Percentiles rank a stretch among this genome's conserved stretches.
These are phyloP conservation scores for Mimosa bimucronata DNA, from an alignment of 306 rosid species.

Conservation along the genomic window DNA sequence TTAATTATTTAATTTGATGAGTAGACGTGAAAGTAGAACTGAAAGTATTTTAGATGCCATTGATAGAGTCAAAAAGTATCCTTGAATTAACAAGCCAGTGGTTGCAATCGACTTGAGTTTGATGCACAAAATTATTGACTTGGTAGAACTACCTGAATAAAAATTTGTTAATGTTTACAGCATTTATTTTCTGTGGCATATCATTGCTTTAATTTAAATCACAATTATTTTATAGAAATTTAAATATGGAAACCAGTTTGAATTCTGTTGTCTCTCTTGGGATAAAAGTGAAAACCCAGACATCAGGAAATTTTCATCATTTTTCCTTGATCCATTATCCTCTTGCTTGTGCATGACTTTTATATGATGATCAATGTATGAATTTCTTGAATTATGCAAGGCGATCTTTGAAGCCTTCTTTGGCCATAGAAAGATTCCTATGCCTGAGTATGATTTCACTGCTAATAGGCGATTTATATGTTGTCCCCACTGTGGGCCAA, in stretches of 20 bases:
- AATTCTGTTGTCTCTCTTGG: neutral
- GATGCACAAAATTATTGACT: neutral
- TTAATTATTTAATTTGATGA: neutral
- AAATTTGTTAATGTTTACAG: neutral
- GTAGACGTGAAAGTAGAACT: neutral
- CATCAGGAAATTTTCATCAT: constrained; percentile 1
- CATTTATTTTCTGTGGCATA: constrained; percentile 3
- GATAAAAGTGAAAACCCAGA: neutral
- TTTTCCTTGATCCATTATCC: neutral
- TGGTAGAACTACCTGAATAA: neutral
- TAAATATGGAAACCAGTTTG: neutral
- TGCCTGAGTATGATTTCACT: neutral
- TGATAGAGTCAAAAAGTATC: neutral
- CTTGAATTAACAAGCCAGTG: neutral
- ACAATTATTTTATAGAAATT: neutral
- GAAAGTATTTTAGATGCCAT: neutral
- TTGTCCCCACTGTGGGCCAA: constrained; percentile 15
- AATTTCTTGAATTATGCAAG: constrained; percentile 28
- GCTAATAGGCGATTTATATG: constrained; percentile 19
- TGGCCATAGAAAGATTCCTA: neutral
- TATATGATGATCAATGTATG: neutral
- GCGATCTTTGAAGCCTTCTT: constrained; percentile 8
- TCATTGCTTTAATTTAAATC: neutral
- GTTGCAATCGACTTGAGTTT: neutral
- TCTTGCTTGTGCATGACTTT: neutral